Conservation (phyloP, 139 green algal genomes). For the Chlamydomonas sp. region DNA sequence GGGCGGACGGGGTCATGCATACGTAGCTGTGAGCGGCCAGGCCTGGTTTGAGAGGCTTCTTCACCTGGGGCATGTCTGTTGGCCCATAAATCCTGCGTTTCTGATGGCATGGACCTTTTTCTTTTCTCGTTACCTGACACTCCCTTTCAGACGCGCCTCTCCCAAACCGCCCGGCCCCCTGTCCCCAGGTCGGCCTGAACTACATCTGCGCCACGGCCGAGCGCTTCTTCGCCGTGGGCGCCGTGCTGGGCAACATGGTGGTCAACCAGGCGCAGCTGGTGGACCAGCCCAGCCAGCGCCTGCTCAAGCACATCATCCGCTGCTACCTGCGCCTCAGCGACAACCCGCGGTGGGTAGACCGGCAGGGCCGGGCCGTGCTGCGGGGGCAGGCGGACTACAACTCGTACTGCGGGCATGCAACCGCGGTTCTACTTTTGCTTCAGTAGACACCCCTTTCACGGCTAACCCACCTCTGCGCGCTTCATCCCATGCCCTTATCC, state of each 20-base stretch:
- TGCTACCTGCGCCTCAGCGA: constrained; percentile 97
- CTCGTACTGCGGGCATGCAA: neutral
- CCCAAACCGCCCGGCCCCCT: neutral
- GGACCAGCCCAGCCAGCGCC: constrained; percentile 90
- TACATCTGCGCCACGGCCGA: constrained; percentile 99
- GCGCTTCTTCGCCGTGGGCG: constrained; percentile 97
- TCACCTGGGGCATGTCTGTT: neutral
- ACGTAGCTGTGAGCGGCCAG: too few relatives aligned
- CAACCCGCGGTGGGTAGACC: constrained; percentile 68
- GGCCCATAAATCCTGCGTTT: too few relatives aligned
- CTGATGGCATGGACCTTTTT: too few relatives aligned
- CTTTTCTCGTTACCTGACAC: too few relatives aligned
- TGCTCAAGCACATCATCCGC: constrained; percentile 99
- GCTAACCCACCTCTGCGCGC: neutral
- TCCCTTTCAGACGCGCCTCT: too few relatives aligned
- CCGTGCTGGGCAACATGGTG: constrained; percentile 94
- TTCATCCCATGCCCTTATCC: constrained; percentile 47
- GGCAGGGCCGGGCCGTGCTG: too few relatives aligned
- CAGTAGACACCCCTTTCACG: neutral
- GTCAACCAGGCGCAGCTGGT: constrained; percentile 66
- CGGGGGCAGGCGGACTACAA: neutral
- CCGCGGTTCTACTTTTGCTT: too few relatives aligned
- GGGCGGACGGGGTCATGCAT: too few relatives aligned
- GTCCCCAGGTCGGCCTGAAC: constrained; percentile 83
- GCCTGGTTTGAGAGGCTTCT: too few relatives aligned